Conservation (phyloP, 2,329 filamentous ascomycete genomes). For the Laburnicola sp. region DNA sequence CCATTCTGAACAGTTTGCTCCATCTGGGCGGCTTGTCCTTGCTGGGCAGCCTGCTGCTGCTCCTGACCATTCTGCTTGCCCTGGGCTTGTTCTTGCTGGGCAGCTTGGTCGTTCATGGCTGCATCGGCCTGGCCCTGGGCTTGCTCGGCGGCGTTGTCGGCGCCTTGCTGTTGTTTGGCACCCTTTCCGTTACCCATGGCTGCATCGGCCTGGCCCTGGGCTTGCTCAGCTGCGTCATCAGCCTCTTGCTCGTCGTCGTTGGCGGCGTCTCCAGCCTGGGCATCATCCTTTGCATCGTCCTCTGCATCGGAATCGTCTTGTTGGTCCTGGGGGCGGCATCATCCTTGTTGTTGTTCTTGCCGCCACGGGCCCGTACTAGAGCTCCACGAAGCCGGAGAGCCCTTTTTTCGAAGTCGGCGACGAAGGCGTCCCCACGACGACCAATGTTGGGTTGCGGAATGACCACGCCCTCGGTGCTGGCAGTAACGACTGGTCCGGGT, state of each 20-base stretch:
- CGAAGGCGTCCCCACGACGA: conserved; percentile 22
- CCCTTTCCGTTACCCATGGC: conserved; percentile 2
- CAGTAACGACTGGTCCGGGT: conserved; percentile 30
- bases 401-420: conserved; percentile 32
- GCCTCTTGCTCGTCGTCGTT: conserved; percentile 5
- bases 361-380: conserved; percentile 19
- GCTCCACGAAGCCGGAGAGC: conserved; percentile 33
- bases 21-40: conserved; percentile 1
- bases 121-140: conserved; percentile 6
- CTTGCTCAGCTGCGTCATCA: neutral
- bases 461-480: conserved; percentile 26
- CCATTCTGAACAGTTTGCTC: conserved; percentile 5
- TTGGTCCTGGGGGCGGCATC: neutral
- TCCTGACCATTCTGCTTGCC: conserved; percentile 4
- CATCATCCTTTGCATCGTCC: conserved; percentile 7
- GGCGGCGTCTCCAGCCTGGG: conserved; percentile 16
- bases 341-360: conserved; percentile 1
- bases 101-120: no score
- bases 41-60: conserved; percentile 1
- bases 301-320: no score
- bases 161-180: neutral
- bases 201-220: neutral
- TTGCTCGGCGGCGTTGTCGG: neutral
- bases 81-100: neutral
- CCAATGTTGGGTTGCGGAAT: conserved; percentile 27